Percentiles rank a stretch among this genome's conserved stretches.
phyloP scores from a whole-genome alignment of 768 basidiomycete genomes.

The Stropharia rugosoannulata region DNA sequence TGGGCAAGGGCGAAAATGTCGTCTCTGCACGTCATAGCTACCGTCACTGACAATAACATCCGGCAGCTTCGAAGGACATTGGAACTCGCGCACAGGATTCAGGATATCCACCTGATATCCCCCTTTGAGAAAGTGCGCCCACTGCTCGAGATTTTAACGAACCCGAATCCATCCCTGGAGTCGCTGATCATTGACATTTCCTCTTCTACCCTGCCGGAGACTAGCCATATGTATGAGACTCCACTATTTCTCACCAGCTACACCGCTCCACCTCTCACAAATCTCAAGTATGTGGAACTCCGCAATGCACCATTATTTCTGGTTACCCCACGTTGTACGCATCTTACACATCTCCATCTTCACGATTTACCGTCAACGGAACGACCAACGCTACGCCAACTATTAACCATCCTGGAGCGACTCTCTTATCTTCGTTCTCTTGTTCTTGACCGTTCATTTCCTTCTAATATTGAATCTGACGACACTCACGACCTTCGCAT shows the following conservation, averaged over 20 bases:
- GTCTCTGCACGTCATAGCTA: conserved; percentile 30
- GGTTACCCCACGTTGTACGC: conserved; percentile 32
- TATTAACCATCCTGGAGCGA: conserved; percentile 30
- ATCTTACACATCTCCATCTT: conserved; percentile 34
- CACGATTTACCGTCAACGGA: conserved; percentile 35
- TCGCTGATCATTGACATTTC: conserved; percentile 32
- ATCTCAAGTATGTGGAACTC: conserved; percentile 33
- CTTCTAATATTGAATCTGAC: conserved; percentile 21
- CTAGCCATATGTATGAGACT: conserved; percentile 21
- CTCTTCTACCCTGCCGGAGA: conserved; percentile 14
- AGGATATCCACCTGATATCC: conserved; percentile 32
- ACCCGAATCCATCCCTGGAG: conserved; percentile 33
- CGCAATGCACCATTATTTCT: conserved; percentile 36
- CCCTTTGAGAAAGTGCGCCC: conserved; percentile 32
- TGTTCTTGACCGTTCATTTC: conserved; percentile 33
- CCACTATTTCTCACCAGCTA: conserved; percentile 24
- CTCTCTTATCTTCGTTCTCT: conserved; percentile 32
- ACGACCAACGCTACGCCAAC: conserved; percentile 31
- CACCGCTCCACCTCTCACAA: conserved; percentile 25
- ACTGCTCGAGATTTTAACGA: conserved; percentile 30
- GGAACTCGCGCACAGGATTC: conserved; percentile 33
- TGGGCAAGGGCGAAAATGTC: conserved; percentile 29
- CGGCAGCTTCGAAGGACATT: conserved; percentile 30
- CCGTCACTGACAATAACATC: conserved; percentile 28
- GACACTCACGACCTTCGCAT: conserved; percentile 18